A percentile compares a stretch with the other conserved stretches of the same genome.
These are phyloP conservation scores for Dendrobium officinale DNA, from an alignment of 106 monocot species.

Conservation along the genomic window DNA sequence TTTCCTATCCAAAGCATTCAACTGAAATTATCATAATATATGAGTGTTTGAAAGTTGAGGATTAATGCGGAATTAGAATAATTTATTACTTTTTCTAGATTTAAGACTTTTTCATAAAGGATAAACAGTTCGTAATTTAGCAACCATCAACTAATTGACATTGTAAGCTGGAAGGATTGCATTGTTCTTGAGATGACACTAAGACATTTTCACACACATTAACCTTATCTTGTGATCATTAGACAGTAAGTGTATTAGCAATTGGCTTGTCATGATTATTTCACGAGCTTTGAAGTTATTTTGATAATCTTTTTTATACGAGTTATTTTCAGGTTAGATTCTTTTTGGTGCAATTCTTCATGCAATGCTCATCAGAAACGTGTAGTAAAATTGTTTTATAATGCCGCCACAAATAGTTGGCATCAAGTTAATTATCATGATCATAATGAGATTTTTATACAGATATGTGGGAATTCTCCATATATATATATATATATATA, in stretches of 20 bases:
- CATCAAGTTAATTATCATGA: too few species aligned
- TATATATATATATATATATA: neutral
- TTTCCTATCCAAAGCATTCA: neutral
- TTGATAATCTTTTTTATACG: too few species aligned
- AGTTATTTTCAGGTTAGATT: too few species aligned
- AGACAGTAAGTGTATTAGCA: too few species aligned
- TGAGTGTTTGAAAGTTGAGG: neutral
- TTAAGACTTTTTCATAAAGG: neutral
- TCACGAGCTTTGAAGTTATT: too few species aligned
- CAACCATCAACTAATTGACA: neutral
- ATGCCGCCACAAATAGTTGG: too few species aligned
- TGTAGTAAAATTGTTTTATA: too few species aligned
- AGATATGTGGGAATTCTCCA: too few species aligned
- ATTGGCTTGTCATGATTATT: too few species aligned
- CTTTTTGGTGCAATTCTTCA: too few species aligned
- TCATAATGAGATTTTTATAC: too few species aligned
- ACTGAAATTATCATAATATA: neutral
- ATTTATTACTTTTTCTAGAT: neutral
- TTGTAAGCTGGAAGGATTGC: neutral
- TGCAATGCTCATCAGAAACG: too few species aligned
- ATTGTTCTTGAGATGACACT: neutral
- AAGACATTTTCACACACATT: neutral
- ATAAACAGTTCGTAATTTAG: neutral
- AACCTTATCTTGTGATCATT: neutral
- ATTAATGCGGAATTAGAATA: neutral